Conservation (phyloP, 1,139 yeast genomes). For the Maudiozyma humilis region DNA sequence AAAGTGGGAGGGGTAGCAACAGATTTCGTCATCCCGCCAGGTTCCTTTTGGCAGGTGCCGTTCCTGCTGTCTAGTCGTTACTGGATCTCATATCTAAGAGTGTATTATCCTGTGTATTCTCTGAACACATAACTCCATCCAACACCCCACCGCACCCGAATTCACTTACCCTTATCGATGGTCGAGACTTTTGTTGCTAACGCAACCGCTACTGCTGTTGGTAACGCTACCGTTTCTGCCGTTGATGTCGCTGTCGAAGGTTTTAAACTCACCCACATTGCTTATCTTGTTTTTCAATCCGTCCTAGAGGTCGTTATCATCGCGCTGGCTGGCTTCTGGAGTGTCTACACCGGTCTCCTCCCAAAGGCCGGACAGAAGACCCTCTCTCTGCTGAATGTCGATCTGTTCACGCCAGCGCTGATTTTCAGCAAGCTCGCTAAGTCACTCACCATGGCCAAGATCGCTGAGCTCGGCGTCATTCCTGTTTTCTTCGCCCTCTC, state of each 20-base stretch:
- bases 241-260: constrained; percentile 1
- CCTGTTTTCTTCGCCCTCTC: constrained; percentile 58
- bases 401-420: constrained; percentile 69
- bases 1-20: too few relatives aligned
- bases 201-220: too few relatives aligned
- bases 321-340: constrained; percentile 61
- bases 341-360: constrained; percentile 54
- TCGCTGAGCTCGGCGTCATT: constrained; percentile 55
- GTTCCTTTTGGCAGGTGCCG: too few relatives aligned
- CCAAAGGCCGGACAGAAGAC: constrained; percentile 54
- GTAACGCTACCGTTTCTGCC: not conserved
- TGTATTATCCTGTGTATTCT: too few relatives aligned
- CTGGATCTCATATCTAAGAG: too few relatives aligned
- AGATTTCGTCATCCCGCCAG: too few relatives aligned
- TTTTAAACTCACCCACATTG: constrained; percentile 27
- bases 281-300: constrained; percentile 64
- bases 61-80: too few relatives aligned
- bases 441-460: constrained; percentile 52
- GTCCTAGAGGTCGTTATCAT: constrained; percentile 64
- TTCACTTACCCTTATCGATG: too few relatives aligned
- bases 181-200: too few relatives aligned
- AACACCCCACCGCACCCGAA: too few relatives aligned
- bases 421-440: constrained; percentile 68
- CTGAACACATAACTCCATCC: too few relatives aligned
- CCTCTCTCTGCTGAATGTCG: constrained; percentile 57